Conservation (phyloP, 2,329 filamentous ascomycete genomes). For the Graphiopsis chlorocephala region DNA sequence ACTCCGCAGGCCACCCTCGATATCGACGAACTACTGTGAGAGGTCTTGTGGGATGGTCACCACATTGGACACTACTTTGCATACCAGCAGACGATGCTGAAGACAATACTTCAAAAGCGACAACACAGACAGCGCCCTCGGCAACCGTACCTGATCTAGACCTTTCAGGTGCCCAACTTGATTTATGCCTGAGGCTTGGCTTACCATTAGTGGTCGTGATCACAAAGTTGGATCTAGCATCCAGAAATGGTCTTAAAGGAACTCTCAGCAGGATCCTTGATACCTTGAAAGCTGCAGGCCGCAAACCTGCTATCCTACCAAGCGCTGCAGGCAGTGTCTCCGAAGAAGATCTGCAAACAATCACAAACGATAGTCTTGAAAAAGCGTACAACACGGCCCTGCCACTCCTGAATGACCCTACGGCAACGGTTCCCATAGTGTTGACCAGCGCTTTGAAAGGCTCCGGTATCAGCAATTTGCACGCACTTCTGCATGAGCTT, state of each 20-base stretch:
- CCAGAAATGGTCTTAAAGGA: constrained; percentile 65
- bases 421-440: constrained; percentile 70
- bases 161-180: constrained; percentile 74
- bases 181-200: constrained; percentile 77
- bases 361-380: constrained; percentile 59
- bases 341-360: constrained; percentile 53
- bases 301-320: constrained; percentile 69
- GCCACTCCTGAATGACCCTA: constrained; percentile 48
- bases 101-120: constrained; percentile 42
- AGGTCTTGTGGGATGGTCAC: constrained; percentile 91
- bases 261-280: constrained; percentile 73
- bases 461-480: constrained; percentile 73
- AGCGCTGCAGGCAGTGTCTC: constrained; percentile 26
- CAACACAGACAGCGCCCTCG: constrained; percentile 32
- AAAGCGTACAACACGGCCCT: constrained; percentile 55
- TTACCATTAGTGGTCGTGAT: constrained; percentile 78
- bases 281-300: constrained; percentile 70
- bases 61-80: constrained; percentile 89
- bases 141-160: constrained; percentile 55
- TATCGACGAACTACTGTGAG: constrained; percentile 86
- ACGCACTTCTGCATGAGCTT: constrained; percentile 74
- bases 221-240: constrained; percentile 87
- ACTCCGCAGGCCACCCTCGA: constrained; percentile 86
- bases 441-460: constrained; percentile 86
- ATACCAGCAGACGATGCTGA: constrained; percentile 75